Evolutionary conservation across 805 yeast species (phyloP), one percentile per base, ranked within the genome.

Genomic region (Starmerella asiatica): DNA sequence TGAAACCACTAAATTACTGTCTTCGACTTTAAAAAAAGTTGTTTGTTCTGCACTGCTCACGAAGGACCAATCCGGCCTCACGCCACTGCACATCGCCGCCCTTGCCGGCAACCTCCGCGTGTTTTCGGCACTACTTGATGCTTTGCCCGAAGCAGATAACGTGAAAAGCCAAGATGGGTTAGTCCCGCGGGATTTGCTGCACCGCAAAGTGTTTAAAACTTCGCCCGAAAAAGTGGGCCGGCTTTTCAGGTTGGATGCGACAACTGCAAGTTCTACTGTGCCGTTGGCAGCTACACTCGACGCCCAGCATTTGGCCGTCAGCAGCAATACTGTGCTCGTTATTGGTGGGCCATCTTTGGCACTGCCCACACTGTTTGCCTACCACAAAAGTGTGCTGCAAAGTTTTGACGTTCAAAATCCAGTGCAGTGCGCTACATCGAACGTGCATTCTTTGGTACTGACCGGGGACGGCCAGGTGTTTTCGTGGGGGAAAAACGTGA

Each of bases 21-120:
- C 49, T 3, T 23, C 38, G 2, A 36, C 40, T 11, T 35, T 37
- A n/a, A 45, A 43, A 26, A 43, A 42, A 29, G 19, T 29, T 8
- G 42, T 45, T 17, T 30, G 28, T 2, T 33, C 48, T 3, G 46
- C 36, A n/a, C 37, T 52, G 21, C 18, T 34, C 14, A 46, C 49
- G 14, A 44, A 40, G 20, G 55, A 52, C 42, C 24, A 37, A 14
- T 21, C 21, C 14, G 55, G 55, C 30, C 29, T 42, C 8, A 48
- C 53, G 12, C 56, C 56, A 4, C 44, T 52, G 21, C 52, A 49
- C 21, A 6, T 40, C 1, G 56, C 56, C 12, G 56, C 56, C 3
- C 34, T 40, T 19, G 24, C 23, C 26, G 54, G 56, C 16, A 34
- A 48, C 23, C 24, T 52, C 20, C 30, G 48, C 8, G 45, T 40